Evolutionary conservation across 345 rosid genomes (phyloP).

Genomic region (Lumnitzera littorea): DNA sequence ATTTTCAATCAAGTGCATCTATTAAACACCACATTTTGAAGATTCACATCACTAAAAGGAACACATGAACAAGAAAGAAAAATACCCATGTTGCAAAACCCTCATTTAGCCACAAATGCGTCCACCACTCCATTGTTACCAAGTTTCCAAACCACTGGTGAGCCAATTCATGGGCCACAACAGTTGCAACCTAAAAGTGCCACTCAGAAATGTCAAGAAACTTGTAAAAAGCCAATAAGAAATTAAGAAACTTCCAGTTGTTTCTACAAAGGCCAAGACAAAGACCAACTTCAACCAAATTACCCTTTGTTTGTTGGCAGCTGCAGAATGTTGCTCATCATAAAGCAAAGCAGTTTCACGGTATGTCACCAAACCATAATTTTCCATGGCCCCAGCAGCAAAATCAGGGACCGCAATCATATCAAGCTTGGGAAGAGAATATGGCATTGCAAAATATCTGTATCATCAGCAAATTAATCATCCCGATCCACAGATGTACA

Average conservation of each 20-base stretch:
- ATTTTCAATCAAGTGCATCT: conserved; percentile 3
- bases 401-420: conserved; percentile 98
- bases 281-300: neutral
- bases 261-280: neutral
- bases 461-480: conserved; percentile 10
- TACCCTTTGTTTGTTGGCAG: conserved; percentile 95
- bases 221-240: neutral
- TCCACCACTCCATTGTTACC: conserved; percentile 99
- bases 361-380: conserved; percentile 91
- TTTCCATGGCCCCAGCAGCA: conserved; percentile 99
- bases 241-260: neutral
- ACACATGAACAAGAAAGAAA: conserved; percentile 11
- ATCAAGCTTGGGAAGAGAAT: conserved; percentile 89
- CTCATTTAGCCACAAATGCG: conserved; percentile 95
- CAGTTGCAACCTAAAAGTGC: conserved; percentile 70
- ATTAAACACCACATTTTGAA: too few relatives aligned
- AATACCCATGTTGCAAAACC: conserved; percentile 99
- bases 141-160: conserved; percentile 99
- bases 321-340: conserved; percentile 94
- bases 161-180: conserved; percentile 97
- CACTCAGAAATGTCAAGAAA: conserved; percentile 9
- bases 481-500: neutral
- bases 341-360: conserved; percentile 90
- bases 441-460: conserved; percentile 88
- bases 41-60: neutral